These are phyloP conservation scores for Nemania diffusa DNA, from an alignment of 2,329 filamentous ascomycete genomes.

Conservation along the genomic window DNA sequence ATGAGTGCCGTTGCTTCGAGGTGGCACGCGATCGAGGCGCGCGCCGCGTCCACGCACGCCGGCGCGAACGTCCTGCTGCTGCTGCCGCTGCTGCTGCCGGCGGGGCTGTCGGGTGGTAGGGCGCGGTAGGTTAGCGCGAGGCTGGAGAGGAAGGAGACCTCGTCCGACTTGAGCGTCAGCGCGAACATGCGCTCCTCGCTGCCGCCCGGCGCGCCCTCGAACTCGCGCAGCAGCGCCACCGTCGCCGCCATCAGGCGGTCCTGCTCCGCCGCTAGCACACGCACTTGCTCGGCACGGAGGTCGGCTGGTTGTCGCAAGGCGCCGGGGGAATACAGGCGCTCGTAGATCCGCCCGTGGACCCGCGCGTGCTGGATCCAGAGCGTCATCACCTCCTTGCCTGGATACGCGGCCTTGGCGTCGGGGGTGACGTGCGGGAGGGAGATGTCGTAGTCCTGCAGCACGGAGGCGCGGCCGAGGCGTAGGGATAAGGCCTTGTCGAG, in stretches of 20 bases:
- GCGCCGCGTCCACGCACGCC: conserved; percentile 56
- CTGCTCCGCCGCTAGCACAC: conserved; percentile 47
- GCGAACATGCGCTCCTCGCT: conserved; percentile 49
- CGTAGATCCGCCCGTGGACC: conserved; percentile 67
- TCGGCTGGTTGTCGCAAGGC: conserved; percentile 51
- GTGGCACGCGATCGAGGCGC: conserved; percentile 55
- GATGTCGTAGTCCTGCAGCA: conserved; percentile 68
- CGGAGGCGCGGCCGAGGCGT: conserved; percentile 63
- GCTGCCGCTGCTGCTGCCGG: too few species aligned
- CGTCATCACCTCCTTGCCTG: conserved; percentile 53
- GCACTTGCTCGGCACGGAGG: conserved; percentile 50
- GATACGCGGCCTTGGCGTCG: conserved; percentile 49
- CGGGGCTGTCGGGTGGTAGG: conserved; percentile 47
- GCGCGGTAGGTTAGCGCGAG: conserved; percentile 58
- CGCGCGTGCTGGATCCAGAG: conserved; percentile 63
- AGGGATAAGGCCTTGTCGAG: conserved; percentile 66
- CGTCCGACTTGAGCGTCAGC: conserved; percentile 53
- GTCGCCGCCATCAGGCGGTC: conserved; percentile 48
- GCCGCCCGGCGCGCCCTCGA: conserved; percentile 35
- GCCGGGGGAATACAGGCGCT: conserved; percentile 61
- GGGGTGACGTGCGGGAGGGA: conserved; percentile 51
- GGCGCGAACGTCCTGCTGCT: conserved; percentile 52
- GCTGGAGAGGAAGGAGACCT: conserved; percentile 55
- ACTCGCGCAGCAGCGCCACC: conserved; percentile 40
- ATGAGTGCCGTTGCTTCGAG: conserved; percentile 53